Evolutionary conservation across 371 early-diverging fungal genomes (phyloP), one percentile per base, ranked within the genome.

Genomic region (Rhizopus microsporus): DNA sequence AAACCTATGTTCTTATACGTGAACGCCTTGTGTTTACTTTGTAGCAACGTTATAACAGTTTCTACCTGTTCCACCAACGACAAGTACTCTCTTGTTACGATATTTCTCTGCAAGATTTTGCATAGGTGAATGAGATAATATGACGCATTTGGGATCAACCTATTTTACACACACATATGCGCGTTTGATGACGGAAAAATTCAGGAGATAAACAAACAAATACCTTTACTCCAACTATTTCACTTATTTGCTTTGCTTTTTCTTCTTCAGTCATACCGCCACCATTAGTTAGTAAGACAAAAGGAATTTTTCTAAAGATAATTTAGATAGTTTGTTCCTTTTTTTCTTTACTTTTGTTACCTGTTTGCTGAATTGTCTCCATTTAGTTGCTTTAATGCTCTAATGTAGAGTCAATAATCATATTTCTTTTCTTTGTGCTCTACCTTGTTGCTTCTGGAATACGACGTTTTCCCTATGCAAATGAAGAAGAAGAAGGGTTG

Each of bases 121-220:
- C 93, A 94, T 91, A 15, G 93, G 93, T 10, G 90, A 85, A 74
- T 95, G 95, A 4, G 94, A 87, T n/a, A 95, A 69, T 12, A 94
- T 73, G 40, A 93, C 72, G 67, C 93, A 92, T 9, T 83, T 67
- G 3, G 87, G 78, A 3, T 68, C 67, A 49, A 93, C 82, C 85
- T 75, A 58, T 45, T 34, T n/a, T 42, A 33, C 56, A 17, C 29
- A 31, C 34, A 13, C n/a, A 8, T 15, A 10, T 29, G 31, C 29
- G 46, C 33, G 23, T 6, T 46, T 29, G 17, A 29, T 17, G 7
- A 23, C 9, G 8, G 9, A 7, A 23, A 46, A 23, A 1, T 0
- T 23, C 23, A 23, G 23, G 23, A 2, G 23, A 46, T n/a, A 46
- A 46, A 23, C 17, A 46, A 46, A 46, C 17, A 5, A 55, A 57